These are phyloP conservation scores for Whalleya microplaca DNA, from an alignment of 2,329 filamentous ascomycete species.

Conservation along the genomic window DNA sequence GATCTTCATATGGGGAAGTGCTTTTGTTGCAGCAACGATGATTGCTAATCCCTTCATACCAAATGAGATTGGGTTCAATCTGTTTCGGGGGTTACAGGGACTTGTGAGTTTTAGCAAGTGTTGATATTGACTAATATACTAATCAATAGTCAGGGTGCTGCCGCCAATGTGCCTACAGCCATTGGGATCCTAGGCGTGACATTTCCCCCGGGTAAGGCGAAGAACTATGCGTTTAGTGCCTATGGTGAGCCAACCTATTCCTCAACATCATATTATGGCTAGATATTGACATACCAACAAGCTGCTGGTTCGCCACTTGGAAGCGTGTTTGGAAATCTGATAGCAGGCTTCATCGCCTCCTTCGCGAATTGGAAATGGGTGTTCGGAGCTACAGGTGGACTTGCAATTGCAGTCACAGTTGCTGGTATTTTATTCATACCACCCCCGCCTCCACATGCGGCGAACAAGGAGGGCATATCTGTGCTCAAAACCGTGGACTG, in stretches of 20 bases:
- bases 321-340: constrained; percentile 65
- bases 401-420: constrained; percentile 59
- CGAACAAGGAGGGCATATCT: constrained; percentile 30
- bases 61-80: constrained; percentile 69
- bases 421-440: constrained; percentile 66
- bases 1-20: constrained; percentile 67
- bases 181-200: constrained; percentile 71
- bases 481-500: constrained; percentile 62
- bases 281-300: constrained; percentile 26
- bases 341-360: constrained; percentile 65
- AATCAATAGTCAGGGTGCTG: constrained; percentile 53
- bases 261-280: not conserved
- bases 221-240: constrained; percentile 71
- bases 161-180: constrained; percentile 71
- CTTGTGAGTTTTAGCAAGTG: constrained; percentile 43
- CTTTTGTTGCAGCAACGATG: constrained; percentile 63
- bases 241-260: constrained; percentile 49
- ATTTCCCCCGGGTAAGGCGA: constrained; percentile 68
- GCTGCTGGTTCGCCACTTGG: constrained; percentile 68
- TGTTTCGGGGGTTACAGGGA: constrained; percentile 69
- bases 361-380: constrained; percentile 70
- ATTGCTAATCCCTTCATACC: constrained; percentile 66
- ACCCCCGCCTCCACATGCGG: constrained; percentile 43
- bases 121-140: not conserved
- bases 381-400: constrained; percentile 66